Evolutionary conservation across 305 asterid genomes (phyloP), one percentile per base, ranked within the genome.

Genomic region (Solanum hybrid): DNA sequence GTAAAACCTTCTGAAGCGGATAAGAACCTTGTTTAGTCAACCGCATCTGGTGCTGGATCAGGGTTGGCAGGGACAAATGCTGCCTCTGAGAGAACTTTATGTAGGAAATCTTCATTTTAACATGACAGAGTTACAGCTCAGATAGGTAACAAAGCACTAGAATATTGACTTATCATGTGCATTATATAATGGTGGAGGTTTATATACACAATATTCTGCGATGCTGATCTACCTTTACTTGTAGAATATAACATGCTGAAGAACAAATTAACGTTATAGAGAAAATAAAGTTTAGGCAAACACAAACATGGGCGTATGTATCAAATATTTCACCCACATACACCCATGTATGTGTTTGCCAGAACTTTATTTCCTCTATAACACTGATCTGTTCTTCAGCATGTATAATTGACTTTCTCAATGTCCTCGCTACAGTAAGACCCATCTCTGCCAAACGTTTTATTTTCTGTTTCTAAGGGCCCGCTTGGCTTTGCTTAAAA

Each of bases 1-100:
- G 98, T 96, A 64, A 97, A 97, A 91, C 99, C 99, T 86, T 97
- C 99, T 4, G 99, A 97, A 92, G 99, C 99, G 36, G 99, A 97
- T 92, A 96, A 97, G 95, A 97, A 97, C 92, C 99, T 97, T 90
- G 99, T 97, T 89, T 98, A 95, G 69, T 95, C 99, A 79, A 95
- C 93, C 86, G 89, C 99, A 64, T 22, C 96, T 84, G 93, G 94
- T 84, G 96, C 94, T 91, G 94, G 94, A 89, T 75, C 98, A 42
- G 96, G 96, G 89, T 95, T 96, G 84, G 89, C 93, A 37, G 99
- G 99, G 36, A 97, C 98, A 75, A 94, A 93, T 92, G 98, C 98
- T 90, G 99, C 96, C 85, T 95, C 96, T 22, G 98, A 97, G 89
- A 93, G 98, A 97, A 89, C 94, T 97, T 60, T 95, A 96, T 90